A percentile compares a stretch with the other conserved stretches of the same genome.
Conservation (phyloP, 768 basidiomycete genomes). For the Lactarius deliciosus region DNA sequence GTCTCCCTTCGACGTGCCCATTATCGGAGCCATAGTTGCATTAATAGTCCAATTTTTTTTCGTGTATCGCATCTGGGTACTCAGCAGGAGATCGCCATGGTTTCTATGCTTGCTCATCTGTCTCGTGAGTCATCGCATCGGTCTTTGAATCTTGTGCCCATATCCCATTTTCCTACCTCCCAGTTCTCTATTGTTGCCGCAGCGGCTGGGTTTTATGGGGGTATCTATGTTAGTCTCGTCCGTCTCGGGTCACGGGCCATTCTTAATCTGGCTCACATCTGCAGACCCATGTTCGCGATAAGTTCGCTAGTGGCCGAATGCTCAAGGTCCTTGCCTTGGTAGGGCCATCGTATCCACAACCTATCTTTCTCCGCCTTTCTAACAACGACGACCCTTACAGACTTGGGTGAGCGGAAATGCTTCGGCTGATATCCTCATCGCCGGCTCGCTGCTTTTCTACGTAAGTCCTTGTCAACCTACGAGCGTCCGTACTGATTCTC, state of each 20-base stretch:
- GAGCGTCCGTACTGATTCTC: background rate
- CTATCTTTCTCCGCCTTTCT: background rate
- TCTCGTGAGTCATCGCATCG: background rate
- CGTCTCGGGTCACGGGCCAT: background rate
- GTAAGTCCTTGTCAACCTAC: background rate
- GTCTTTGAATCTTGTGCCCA: background rate
- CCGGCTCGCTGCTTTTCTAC: slow-evolving; percentile 7
- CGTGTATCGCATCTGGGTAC: slow-evolving; percentile 35
- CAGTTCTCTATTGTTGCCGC: slow-evolving; percentile 4
- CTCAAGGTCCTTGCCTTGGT: slow-evolving; percentile 8
- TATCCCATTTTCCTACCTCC: background rate
- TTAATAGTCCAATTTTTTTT: slow-evolving; percentile 37
- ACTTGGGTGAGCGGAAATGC: slow-evolving; percentile 19
- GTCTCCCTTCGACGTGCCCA: slow-evolving; percentile 33
- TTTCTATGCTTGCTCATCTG: background rate
- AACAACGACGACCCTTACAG: background rate
- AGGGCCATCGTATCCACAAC: background rate
- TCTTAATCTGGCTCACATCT: background rate
- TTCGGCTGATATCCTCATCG: slow-evolving; percentile 11
- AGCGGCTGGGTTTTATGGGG: background rate
- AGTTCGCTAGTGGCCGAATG: background rate
- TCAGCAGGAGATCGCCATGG: background rate
- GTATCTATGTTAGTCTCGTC: slow-evolving; percentile 5
- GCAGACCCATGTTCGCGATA: background rate
- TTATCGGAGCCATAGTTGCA: slow-evolving; percentile 34